phyloP scores from a whole-genome alignment of 305 asterid genomes.

The Fraxinus baroniana region DNA sequence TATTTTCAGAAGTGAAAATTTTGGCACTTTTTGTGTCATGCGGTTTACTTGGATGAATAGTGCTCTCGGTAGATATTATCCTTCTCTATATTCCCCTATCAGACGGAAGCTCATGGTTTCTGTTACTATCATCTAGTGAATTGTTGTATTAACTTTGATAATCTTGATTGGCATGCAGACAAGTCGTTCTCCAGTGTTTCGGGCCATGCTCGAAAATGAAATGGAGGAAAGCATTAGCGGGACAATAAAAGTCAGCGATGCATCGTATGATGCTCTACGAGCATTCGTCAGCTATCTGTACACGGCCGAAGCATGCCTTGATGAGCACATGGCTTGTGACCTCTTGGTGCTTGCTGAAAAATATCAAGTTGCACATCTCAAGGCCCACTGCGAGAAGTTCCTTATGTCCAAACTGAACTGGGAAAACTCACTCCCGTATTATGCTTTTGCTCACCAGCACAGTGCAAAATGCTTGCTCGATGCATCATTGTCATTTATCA shows the following conservation, averaged over 20 bases:
- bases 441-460: conserved; percentile 87
- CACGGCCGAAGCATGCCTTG: conserved; percentile 84
- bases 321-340: conserved; percentile 81
- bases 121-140: not conserved
- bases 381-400: conserved; percentile 77
- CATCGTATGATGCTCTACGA: conserved; percentile 74
- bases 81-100: not conserved
- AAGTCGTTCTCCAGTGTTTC: conserved; percentile 76
- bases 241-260: conserved; percentile 81
- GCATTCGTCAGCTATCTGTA: conserved; percentile 75
- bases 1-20: not conserved
- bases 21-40: not conserved
- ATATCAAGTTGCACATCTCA: conserved; percentile 87
- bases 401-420: conserved; percentile 72
- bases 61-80: not conserved
- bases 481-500: conserved; percentile 69
- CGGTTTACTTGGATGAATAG: not conserved
- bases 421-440: conserved; percentile 80
- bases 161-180: conserved; percentile 39
- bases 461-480: conserved; percentile 67
- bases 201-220: conserved; percentile 87
- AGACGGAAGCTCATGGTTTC: not conserved
- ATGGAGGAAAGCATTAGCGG: conserved; percentile 94
- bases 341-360: conserved; percentile 86
- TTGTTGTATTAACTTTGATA: not conserved